phyloP scores from a whole-genome alignment of 495 filamentous ascomycete species.

The Staphylotrichum tortipilum region DNA sequence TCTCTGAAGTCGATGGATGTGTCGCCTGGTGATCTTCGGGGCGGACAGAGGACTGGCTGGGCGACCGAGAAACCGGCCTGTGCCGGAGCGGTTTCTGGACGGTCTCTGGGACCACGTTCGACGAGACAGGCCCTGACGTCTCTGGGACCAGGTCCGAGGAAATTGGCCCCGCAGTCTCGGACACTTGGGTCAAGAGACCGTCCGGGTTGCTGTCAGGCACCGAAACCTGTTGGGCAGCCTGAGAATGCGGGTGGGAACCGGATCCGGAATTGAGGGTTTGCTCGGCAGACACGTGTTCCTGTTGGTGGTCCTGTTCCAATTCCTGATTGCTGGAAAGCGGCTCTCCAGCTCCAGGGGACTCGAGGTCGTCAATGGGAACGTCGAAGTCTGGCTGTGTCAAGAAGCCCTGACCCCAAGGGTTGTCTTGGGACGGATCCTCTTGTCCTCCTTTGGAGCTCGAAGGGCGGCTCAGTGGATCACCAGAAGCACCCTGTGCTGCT shows the following conservation, averaged over 20 bases:
- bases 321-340: background rate
- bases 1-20: background rate
- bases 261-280: background rate
- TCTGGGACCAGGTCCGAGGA: constrained; percentile 11
- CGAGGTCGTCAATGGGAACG: background rate
- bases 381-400: constrained; percentile 19
- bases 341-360: background rate
- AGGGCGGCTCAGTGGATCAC: background rate
- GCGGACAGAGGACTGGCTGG: too few species aligned
- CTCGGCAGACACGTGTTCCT: background rate
- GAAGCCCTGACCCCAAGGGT: constrained; percentile 9
- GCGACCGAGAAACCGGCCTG: background rate
- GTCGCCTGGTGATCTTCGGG: too few species aligned
- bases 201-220: constrained; percentile 16
- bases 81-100: background rate
- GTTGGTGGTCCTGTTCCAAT: background rate
- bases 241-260: constrained; percentile 1
- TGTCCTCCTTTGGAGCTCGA: background rate
- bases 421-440: background rate
- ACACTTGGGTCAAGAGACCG: constrained; percentile 16
- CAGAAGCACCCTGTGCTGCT: background rate
- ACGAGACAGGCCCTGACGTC: background rate
- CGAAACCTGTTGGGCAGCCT: constrained; percentile 24
- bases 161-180: background rate
- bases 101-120: constrained; percentile 17